These are phyloP conservation scores for Aegilops speltoides DNA, from an alignment of 176 grass and related monocot genomes.

Conservation along the genomic window DNA sequence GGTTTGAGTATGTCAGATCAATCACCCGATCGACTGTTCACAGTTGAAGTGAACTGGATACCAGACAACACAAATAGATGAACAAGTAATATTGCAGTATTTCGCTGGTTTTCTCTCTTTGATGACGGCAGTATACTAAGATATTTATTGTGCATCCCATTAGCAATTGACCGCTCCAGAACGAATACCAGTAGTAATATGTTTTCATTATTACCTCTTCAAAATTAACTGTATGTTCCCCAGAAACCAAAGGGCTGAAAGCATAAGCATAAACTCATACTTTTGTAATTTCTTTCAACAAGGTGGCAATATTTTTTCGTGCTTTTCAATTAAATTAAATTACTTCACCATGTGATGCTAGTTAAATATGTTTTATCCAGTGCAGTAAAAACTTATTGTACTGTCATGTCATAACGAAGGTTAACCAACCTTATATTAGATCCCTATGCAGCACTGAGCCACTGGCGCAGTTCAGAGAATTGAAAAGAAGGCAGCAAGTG, in stretches of 20 bases:
- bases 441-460: background rate
- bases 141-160: no score
- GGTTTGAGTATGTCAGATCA: background rate
- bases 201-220: background rate
- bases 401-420: background rate
- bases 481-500: background rate
- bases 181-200: background rate
- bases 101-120: background rate
- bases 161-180: background rate
- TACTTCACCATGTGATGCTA: background rate
- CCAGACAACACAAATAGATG: no score
- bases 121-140: no score
- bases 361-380: background rate
- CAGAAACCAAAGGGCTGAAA: background rate
- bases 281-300: background rate
- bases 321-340: background rate
- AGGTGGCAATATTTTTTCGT: background rate
- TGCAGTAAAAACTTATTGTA: background rate
- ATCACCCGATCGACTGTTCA: background rate
- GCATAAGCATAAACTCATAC: background rate
- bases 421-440: background rate
- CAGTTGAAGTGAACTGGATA: no score
- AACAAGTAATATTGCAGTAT: no score
- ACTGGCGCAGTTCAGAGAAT: background rate
- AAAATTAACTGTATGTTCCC: background rate